These are phyloP conservation scores for Gracilaria vermiculophylla DNA, from an alignment of 23 red algal species.

Conservation along the genomic window DNA sequence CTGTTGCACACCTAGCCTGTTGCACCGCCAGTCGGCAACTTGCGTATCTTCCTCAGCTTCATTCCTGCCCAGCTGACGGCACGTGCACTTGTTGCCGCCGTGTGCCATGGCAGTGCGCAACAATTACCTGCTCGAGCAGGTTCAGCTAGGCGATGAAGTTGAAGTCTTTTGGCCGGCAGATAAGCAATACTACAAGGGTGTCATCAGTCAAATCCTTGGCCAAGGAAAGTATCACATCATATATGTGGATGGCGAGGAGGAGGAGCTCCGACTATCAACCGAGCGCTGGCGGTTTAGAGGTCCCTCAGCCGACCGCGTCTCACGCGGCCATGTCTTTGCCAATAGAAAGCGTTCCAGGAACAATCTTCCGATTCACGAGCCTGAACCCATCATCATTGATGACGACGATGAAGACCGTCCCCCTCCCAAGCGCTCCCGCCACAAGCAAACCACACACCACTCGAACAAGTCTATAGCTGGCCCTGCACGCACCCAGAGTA, in stretches of 20 bases:
- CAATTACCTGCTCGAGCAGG: slow-evolving; percentile 22
- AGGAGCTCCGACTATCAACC: slow-evolving; percentile 10
- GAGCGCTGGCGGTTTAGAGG: slow-evolving; percentile 61
- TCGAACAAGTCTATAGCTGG: neutral
- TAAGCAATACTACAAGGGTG: slow-evolving; percentile 25
- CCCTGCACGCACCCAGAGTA: neutral
- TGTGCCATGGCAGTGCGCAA: slow-evolving; percentile 6
- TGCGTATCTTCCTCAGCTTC: too few species aligned
- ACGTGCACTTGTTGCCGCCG: neutral
- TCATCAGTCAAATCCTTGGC: neutral
- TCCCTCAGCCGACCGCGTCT: slow-evolving; percentile 28
- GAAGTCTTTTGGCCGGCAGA: slow-evolving; percentile 52
- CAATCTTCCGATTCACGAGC: neutral
- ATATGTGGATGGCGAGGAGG: slow-evolving; percentile 55
- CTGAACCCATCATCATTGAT: slow-evolving; percentile 4
- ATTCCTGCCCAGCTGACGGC: neutral
- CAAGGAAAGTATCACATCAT: slow-evolving; percentile 29
- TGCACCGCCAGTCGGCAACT: too few species aligned
- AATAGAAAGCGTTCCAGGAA: neutral
- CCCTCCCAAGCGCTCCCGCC: neutral
- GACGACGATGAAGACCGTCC: slow-evolving; percentile 9
- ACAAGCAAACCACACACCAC: neutral
- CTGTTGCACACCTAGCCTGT: too few species aligned
- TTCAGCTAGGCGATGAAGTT: slow-evolving; percentile 50
- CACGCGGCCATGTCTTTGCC: neutral